These are phyloP conservation scores for Rhodomyrtus tomentosa DNA, from an alignment of 345 rosid genomes.

Conservation along the genomic window DNA sequence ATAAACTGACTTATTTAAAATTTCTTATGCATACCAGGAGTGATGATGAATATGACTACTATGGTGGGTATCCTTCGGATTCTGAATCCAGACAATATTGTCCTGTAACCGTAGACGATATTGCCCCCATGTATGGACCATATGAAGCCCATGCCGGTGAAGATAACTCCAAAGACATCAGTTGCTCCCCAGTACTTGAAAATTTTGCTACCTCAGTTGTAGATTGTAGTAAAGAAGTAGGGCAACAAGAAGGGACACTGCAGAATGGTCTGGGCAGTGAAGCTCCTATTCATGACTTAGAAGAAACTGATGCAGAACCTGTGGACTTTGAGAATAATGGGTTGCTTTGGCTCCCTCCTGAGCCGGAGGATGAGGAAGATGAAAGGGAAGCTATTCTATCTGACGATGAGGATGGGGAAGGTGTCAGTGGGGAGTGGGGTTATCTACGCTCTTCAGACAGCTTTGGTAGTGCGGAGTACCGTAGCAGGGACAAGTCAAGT, in stretches of 20 bases:
- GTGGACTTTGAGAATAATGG: constrained; percentile 87
- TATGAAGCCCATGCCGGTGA: constrained; percentile 35
- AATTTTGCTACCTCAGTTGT: constrained; percentile 28
- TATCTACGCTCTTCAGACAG: constrained; percentile 48
- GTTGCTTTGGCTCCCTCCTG: constrained; percentile 83
- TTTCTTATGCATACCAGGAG: constrained; percentile 33
- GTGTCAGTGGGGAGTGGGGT: constrained; percentile 82
- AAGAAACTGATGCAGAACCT: constrained; percentile 43
- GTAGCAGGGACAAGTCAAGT: constrained; percentile 43
- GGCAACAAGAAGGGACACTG: constrained; percentile 18
- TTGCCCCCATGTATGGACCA: constrained; percentile 29
- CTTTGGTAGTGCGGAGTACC: constrained; percentile 72
- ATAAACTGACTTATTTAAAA: background rate
- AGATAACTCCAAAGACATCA: constrained; percentile 27
- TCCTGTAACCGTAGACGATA: constrained; percentile 28
- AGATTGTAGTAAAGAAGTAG: constrained; percentile 17
- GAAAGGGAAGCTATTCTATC: constrained; percentile 70
- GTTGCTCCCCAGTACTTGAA: constrained; percentile 30
- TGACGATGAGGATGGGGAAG: constrained; percentile 64
- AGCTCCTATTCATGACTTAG: constrained; percentile 32
- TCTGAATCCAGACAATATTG: constrained; percentile 45
- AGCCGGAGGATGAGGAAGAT: constrained; percentile 92
- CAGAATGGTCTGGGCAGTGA: constrained; percentile 37
- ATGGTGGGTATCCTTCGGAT: constrained; percentile 42
- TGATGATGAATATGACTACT: constrained; percentile 77